Evolutionary conservation across 2,329 filamentous ascomycete genomes (phyloP).

Genomic region (Nakataea oryzae): DNA sequence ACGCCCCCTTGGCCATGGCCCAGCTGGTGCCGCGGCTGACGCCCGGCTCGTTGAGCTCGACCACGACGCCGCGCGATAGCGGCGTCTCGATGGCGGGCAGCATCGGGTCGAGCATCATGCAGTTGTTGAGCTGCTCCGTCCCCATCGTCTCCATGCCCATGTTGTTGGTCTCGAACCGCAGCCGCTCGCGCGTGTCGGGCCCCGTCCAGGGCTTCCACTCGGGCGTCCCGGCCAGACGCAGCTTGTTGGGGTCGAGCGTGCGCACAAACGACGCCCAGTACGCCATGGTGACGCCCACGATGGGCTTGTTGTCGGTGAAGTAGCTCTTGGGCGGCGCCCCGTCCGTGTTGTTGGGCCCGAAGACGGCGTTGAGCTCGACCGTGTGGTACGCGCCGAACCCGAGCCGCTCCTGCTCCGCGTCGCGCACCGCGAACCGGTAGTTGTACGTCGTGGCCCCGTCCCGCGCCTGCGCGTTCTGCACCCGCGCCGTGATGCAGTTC

Average conservation of each 20-base stretch:
- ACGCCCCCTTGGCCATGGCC: neutral
- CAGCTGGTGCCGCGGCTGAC: conserved; percentile 7
- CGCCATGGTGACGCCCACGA: conserved; percentile 50
- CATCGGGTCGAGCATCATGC: conserved; percentile 14
- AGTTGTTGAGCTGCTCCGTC: conserved; percentile 15
- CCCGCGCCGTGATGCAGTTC: conserved; percentile 37
- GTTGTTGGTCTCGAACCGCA: conserved; percentile 29
- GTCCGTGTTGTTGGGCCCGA: conserved; percentile 47
- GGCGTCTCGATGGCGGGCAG: conserved; percentile 12
- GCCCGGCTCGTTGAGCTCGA: conserved; percentile 10
- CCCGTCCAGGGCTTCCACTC: conserved; percentile 36
- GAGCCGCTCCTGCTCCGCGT: conserved; percentile 35
- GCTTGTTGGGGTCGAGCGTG: conserved; percentile 52
- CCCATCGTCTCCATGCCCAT: conserved; percentile 31
- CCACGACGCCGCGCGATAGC: conserved; percentile 6
- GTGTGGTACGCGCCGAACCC: conserved; percentile 59
- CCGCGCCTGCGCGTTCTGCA: conserved; percentile 17
- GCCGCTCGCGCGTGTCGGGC: conserved; percentile 18
- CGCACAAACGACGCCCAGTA: conserved; percentile 69
- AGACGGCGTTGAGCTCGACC: conserved; percentile 56
- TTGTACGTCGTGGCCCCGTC: conserved; percentile 41
- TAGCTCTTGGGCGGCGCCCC: conserved; percentile 41
- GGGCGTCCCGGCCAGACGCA: conserved; percentile 28
- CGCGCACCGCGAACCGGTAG: conserved; percentile 61
- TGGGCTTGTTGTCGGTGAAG: conserved; percentile 38